phyloP scores from a whole-genome alignment of 257 asterid species.

The Prunella vulgaris region DNA sequence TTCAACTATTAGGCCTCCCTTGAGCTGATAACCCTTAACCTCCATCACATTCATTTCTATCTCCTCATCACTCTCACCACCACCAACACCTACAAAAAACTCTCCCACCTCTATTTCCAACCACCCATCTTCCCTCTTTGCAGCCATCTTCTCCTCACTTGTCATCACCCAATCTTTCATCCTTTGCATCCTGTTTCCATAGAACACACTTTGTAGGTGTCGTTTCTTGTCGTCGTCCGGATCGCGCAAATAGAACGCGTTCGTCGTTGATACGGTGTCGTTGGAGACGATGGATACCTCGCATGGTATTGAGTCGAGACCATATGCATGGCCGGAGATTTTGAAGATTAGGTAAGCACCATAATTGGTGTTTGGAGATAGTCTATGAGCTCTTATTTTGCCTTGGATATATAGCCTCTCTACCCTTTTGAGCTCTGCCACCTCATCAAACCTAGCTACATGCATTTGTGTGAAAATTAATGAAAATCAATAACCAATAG shows the following conservation, averaged over 20 bases:
- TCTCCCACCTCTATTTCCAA: constrained; percentile 35
- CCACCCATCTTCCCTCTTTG: constrained; percentile 31
- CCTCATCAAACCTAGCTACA: constrained; percentile 27
- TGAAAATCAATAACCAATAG: background rate
- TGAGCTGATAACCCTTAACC: constrained; percentile 33
- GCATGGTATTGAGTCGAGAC: constrained; percentile 27
- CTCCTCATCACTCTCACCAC: background rate
- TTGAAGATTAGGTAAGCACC: constrained; percentile 32
- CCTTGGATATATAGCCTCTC: constrained; percentile 25
- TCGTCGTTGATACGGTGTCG: background rate
- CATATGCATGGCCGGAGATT: constrained; percentile 19
- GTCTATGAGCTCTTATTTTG: background rate
- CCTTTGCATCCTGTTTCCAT: constrained; percentile 21
- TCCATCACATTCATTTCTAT: constrained; percentile 26
- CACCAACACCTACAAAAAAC: constrained; percentile 12
- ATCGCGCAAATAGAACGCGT: constrained; percentile 14
- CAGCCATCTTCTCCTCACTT: constrained; percentile 12
- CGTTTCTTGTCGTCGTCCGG: background rate
- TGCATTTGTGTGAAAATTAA: background rate
- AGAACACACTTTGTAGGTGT: constrained; percentile 8
- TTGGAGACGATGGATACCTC: constrained; percentile 19
- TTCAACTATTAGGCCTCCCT: constrained; percentile 32
- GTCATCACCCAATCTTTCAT: constrained; percentile 20
- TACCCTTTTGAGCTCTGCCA: constrained; percentile 24
- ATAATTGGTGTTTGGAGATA: constrained; percentile 29